Evolutionary conservation across 1,139 yeast species (phyloP), one percentile per base, ranked within the genome.

Genomic region (Blastobotrys illinoisensis): DNA sequence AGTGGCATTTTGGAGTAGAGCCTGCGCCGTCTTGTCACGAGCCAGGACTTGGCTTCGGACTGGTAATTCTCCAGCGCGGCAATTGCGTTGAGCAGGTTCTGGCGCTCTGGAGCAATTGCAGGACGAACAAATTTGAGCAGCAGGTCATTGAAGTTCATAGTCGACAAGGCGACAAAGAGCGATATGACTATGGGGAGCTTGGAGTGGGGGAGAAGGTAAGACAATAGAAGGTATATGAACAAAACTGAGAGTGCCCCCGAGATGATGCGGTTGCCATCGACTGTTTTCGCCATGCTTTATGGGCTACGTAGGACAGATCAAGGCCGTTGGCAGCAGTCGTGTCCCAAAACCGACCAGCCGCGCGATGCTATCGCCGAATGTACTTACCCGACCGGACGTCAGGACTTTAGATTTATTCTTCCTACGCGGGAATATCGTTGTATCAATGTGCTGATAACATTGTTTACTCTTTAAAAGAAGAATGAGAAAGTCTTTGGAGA

Each of bases 1-100:
- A 80, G 76, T 3, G 79, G 69, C 79, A 83, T 74, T 63, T 75
- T 64, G 54, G 76, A 76, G 66, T 77, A 80, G 47, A 80, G 59
- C 46, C 68, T 69, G 21, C 78, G 70, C 50, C 81, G 74, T 51
- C 79, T 69, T 47, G 77, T 79, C 7, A 32, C 16, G 53, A 80
- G 80, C 71, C 76, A 68, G 13, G 67, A 68, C 47, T 72, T 70
- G 3, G 80, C 73, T 50, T 74, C 71, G 1, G 59, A 52, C 2
- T 74, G 64, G 60, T 85, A 85, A 9, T 71, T 67, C 43, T 77
- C 74, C n/a, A 85, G 67, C 6, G 83, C 78, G 28, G 71, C 70
- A 16, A 84, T 66, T 0, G 88, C 80, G n/a, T 77, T 71, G 0
- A 83, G 63, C 18, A 83, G 56, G 52, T 78, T 80, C 21, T 60